Conservation (phyloP, 441 rosid genomes). For the Pelargonium myrrhifolium region DNA sequence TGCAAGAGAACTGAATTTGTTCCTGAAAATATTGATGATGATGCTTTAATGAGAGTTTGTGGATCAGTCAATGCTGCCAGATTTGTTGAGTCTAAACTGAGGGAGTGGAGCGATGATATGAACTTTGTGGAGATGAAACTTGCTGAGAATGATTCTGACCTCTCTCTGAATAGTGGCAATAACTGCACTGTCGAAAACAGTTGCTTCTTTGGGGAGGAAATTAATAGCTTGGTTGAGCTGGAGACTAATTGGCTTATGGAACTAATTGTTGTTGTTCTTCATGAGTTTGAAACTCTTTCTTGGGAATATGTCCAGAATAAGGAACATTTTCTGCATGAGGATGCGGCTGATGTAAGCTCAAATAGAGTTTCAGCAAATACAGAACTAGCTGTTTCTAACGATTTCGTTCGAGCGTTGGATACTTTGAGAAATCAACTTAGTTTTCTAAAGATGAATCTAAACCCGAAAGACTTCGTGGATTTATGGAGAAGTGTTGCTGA, state of each 20-base stretch:
- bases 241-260: slow-evolving; percentile 72
- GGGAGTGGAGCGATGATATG: slow-evolving; percentile 74
- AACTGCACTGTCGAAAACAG: slow-evolving; percentile 10
- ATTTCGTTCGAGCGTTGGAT: slow-evolving; percentile 49
- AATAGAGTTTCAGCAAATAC: slow-evolving; percentile 13
- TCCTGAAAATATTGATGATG: slow-evolving; percentile 25
- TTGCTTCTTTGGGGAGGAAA: slow-evolving; percentile 63
- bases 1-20: slow-evolving; percentile 41
- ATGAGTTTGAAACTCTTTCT: slow-evolving; percentile 50
- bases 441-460: slow-evolving; percentile 34
- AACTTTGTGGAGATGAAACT: slow-evolving; percentile 53
- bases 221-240: slow-evolving; percentile 47
- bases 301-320: slow-evolving; percentile 31
- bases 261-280: slow-evolving; percentile 42
- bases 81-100: slow-evolving; percentile 53
- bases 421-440: slow-evolving; percentile 38
- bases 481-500: slow-evolving; percentile 71
- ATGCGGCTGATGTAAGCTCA: slow-evolving; percentile 9
- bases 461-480: slow-evolving; percentile 63
- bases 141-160: slow-evolving; percentile 27
- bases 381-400: slow-evolving; percentile 27
- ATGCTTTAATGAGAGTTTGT: slow-evolving; percentile 40
- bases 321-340: slow-evolving; percentile 26
- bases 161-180: slow-evolving; percentile 9
- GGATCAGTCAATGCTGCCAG: slow-evolving; percentile 59